Evolutionary conservation across 2,329 filamentous ascomycete genomes (phyloP).

Genomic region (Fusarium sp.): DNA sequence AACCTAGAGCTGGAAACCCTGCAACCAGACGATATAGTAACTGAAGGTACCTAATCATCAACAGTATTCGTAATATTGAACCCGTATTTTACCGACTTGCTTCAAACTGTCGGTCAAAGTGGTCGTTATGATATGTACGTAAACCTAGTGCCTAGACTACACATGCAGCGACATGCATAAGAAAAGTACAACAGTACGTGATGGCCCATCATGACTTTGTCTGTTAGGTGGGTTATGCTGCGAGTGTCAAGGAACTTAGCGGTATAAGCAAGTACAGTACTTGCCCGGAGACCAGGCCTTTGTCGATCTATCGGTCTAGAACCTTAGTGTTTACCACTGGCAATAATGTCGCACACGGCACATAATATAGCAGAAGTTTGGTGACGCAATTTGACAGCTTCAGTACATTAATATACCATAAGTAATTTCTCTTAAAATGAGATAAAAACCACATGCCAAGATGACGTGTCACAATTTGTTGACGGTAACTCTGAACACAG

Average conservation of each 20-base stretch:
- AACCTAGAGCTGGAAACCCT: not conserved
- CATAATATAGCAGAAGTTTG: not conserved
- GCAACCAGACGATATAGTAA: not conserved
- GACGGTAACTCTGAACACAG: not conserved
- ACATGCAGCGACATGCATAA: slow-evolving; percentile 23
- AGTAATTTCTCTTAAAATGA: not conserved
- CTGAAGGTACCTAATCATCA: not conserved
- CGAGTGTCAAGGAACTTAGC: not conserved
- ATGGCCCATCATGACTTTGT: not conserved
- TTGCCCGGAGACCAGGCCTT: not conserved
- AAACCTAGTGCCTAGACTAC: not conserved
- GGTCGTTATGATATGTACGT: not conserved
- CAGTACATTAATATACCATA: not conserved
- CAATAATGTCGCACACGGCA: not conserved
- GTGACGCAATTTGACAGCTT: not conserved
- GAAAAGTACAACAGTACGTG: not conserved
- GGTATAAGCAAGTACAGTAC: not conserved
- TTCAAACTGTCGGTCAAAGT: slow-evolving; percentile 32
- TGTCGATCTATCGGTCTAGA: slow-evolving; percentile 39
- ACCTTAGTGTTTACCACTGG: slow-evolving; percentile 1
- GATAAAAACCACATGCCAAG: not conserved
- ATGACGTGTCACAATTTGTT: not conserved
- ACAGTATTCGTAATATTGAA: slow-evolving; percentile 1
- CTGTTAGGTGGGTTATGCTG: not conserved
- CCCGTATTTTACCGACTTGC: not conserved